phyloP scores from a whole-genome alignment of 345 rosid species.

The Carallia brachiata region DNA sequence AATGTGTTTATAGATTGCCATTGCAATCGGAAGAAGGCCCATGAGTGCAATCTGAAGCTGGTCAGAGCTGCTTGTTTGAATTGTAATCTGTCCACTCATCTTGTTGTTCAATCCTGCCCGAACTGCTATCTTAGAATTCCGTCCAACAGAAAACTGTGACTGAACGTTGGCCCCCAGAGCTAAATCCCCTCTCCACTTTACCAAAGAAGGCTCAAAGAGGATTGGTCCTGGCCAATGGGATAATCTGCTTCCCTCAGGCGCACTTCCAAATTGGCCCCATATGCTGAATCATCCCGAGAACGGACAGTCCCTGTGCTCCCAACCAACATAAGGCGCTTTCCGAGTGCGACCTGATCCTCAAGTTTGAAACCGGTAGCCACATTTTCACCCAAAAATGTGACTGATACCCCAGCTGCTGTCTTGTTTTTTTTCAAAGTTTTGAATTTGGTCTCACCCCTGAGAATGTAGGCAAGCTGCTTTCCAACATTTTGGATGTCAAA shows the following conservation, averaged over 20 bases:
- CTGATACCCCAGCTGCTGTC: constrained; percentile 68
- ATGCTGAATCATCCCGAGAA: constrained; percentile 80
- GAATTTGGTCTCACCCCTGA: constrained; percentile 86
- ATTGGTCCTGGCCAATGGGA: constrained; percentile 91
- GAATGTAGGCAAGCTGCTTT: constrained; percentile 80
- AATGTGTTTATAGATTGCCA: constrained; percentile 66
- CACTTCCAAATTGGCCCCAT: constrained; percentile 90
- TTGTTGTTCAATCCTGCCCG: constrained; percentile 97
- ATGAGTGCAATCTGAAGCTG: constrained; percentile 89
- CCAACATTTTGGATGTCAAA: constrained; percentile 96
- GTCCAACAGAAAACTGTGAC: constrained; percentile 76
- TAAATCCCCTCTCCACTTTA: constrained; percentile 92
- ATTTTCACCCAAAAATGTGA: constrained; percentile 84
- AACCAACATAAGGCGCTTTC: constrained; percentile 68
- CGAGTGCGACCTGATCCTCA: constrained; percentile 80
- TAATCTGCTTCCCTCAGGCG: constrained; percentile 74
- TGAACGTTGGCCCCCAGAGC: constrained; percentile 90
- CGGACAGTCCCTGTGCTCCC: constrained; percentile 83
- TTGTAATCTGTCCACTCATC: constrained; percentile 76
- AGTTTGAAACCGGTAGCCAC: constrained; percentile 78
- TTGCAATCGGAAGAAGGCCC: constrained; percentile 64
- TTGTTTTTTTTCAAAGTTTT: constrained; percentile 70
- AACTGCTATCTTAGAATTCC: constrained; percentile 66
- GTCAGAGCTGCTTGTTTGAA: constrained; percentile 84
- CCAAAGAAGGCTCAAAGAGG: constrained; percentile 79